These are phyloP conservation scores for Cystofilobasidium bisporidii DNA, from an alignment of 768 basidiomycete species.

Conservation along the genomic window DNA sequence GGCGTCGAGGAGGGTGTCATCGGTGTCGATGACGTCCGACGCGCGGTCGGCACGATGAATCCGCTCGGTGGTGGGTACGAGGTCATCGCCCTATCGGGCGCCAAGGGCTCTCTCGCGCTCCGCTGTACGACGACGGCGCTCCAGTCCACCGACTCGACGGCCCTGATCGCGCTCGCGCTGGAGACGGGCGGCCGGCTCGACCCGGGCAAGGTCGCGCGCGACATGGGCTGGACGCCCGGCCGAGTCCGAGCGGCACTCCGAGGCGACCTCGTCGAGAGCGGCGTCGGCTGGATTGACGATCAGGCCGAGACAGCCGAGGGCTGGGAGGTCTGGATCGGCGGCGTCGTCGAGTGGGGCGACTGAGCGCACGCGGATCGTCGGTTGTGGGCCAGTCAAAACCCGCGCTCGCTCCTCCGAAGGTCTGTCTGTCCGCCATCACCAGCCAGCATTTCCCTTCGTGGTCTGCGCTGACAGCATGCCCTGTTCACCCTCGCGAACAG, in stretches of 20 bases:
- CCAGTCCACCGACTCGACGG: constrained; percentile 84
- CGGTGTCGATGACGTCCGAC: constrained; percentile 72
- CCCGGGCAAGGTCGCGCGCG: constrained; percentile 51
- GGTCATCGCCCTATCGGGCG: constrained; percentile 55
- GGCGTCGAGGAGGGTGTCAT: constrained; percentile 56
- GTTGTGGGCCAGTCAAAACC: too few species aligned
- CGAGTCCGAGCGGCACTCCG: constrained; percentile 69
- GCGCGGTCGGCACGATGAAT: constrained; percentile 74
- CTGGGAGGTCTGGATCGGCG: constrained; percentile 75
- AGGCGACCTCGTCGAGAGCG: constrained; percentile 71
- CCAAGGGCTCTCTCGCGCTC: constrained; percentile 53
- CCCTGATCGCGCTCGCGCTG: constrained; percentile 55
- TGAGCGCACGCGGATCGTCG: constrained; percentile 6
- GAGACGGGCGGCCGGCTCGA: constrained; percentile 52
- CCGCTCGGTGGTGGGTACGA: constrained; percentile 89
- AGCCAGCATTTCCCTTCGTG: too few species aligned
- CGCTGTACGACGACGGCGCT: constrained; percentile 45
- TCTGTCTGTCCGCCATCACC: too few species aligned
- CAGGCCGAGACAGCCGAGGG: constrained; percentile 51
- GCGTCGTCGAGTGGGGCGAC: constrained; percentile 72
- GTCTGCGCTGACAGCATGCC: too few species aligned
- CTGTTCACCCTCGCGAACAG: too few species aligned
- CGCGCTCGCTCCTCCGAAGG: too few species aligned
- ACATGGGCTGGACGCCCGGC: constrained; percentile 66
- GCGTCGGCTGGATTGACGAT: constrained; percentile 89